phyloP scores from a whole-genome alignment of 805 yeast genomes.

The Grigorovia jiainica region DNA sequence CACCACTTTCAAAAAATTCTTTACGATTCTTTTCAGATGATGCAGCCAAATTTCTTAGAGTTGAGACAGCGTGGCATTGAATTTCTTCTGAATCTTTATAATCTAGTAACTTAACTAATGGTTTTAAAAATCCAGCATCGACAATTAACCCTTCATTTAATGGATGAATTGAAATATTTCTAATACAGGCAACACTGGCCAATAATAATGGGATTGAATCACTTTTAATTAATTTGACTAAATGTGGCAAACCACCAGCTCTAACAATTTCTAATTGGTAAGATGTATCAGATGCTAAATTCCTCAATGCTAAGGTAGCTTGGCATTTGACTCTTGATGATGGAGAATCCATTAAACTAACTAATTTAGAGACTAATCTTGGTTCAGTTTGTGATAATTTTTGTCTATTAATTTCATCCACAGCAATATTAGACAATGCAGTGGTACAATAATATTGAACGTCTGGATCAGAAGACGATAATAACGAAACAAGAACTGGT shows the following conservation, averaged over 20 bases:
- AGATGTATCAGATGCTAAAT: constrained; percentile 90
- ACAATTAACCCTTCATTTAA: constrained; percentile 90
- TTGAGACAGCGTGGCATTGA: constrained; percentile 96
- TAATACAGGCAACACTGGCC: constrained; percentile 96
- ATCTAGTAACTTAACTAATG: constrained; percentile 76
- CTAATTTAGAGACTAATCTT: constrained; percentile 77
- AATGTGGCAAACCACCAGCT: constrained; percentile 89
- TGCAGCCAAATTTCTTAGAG: constrained; percentile 92
- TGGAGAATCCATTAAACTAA: constrained; percentile 83
- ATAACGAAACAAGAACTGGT: constrained; percentile 82
- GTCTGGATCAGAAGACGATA: constrained; percentile 84
- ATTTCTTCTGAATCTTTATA: constrained; percentile 88
- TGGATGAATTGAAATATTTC: constrained; percentile 95
- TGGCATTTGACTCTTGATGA: constrained; percentile 96
- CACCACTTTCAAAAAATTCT: constrained; percentile 89
- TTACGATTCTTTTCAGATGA: constrained; percentile 86
- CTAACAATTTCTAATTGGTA: constrained; percentile 94
- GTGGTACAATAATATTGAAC: constrained; percentile 98
- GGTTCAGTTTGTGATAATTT: constrained; percentile 89
- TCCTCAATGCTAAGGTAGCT: constrained; percentile 92
- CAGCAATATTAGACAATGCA: constrained; percentile 93
- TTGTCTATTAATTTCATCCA: constrained; percentile 84
- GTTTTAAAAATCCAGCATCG: constrained; percentile 92
- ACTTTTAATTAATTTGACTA: constrained; percentile 82
- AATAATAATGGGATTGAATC: constrained; percentile 84